Evolutionary conservation across 2,329 filamentous ascomycete genomes (phyloP).

Genomic region (Alternaria infectoria): DNA sequence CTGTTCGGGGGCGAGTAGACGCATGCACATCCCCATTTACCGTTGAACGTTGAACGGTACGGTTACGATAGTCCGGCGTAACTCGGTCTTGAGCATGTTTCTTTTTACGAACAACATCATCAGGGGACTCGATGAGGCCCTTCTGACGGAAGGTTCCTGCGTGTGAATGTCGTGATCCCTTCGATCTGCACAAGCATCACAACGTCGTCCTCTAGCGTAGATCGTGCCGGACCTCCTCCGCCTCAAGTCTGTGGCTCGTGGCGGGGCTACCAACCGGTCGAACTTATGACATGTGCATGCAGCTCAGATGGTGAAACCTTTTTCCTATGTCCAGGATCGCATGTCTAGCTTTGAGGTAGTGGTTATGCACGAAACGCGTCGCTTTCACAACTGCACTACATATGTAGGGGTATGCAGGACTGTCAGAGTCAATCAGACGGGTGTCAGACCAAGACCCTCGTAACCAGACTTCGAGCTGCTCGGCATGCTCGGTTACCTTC

Average conservation of each 20-base stretch:
- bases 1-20: background rate
- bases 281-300: slow-evolving; percentile 4
- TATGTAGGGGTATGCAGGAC: slow-evolving; percentile 6
- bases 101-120: background rate
- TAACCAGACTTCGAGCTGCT: slow-evolving; percentile 5
- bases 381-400: slow-evolving; percentile 2
- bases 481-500: background rate
- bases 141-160: background rate
- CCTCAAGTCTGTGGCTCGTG: slow-evolving; percentile 3
- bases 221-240: slow-evolving; percentile 7
- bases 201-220: slow-evolving; percentile 8
- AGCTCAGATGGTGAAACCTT: slow-evolving; percentile 1
- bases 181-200: slow-evolving; percentile 4
- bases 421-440: slow-evolving; percentile 9
- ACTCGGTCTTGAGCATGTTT: background rate
- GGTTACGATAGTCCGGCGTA: background rate
- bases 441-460: slow-evolving; percentile 9
- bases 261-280: background rate
- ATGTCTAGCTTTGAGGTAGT: background rate
- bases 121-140: background rate
- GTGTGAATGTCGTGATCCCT: background rate
- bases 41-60: background rate
- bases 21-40: background rate
- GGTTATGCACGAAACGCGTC: slow-evolving; percentile 9
- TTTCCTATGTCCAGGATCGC: background rate